phyloP scores from a whole-genome alignment of 2,329 filamentous ascomycete genomes.

The Fusarium clavum region DNA sequence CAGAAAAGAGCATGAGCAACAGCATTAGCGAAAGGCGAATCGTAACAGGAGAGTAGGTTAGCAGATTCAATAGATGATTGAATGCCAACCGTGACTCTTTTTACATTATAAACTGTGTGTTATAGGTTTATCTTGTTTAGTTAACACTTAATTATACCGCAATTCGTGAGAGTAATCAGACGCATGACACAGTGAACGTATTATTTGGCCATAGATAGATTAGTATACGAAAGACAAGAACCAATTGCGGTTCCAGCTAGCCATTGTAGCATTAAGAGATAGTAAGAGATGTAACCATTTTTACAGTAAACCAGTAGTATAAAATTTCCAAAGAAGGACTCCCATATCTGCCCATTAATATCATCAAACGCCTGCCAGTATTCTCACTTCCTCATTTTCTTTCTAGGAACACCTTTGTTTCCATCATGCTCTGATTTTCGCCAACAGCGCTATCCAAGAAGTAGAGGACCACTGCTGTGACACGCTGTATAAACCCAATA shows the following conservation, averaged over 20 bases:
- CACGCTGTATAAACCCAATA: constrained; percentile 32
- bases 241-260: constrained; percentile 28
- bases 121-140: neutral
- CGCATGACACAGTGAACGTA: neutral
- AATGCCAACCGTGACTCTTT: neutral
- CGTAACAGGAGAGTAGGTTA: neutral
- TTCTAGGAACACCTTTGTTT: constrained; percentile 14
- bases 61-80: neutral
- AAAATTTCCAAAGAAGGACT: constrained; percentile 43
- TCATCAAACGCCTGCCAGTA: constrained; percentile 39
- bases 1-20: neutral
- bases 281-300: constrained; percentile 36
- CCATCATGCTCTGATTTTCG: constrained; percentile 20
- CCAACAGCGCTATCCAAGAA: constrained; percentile 22
- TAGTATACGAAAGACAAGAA: constrained; percentile 25
- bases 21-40: neutral
- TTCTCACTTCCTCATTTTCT: constrained; percentile 43
- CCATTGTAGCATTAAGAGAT: constrained; percentile 41
- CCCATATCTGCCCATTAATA: constrained; percentile 39
- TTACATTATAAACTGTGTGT: no score
- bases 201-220: constrained; percentile 18
- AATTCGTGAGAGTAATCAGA: no score
- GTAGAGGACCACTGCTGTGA: constrained; percentile 6
- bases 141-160: neutral
- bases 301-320: constrained; percentile 38